phyloP scores from a whole-genome alignment of 1,139 yeast genomes.

The Hyphopichia buzzinii region DNA sequence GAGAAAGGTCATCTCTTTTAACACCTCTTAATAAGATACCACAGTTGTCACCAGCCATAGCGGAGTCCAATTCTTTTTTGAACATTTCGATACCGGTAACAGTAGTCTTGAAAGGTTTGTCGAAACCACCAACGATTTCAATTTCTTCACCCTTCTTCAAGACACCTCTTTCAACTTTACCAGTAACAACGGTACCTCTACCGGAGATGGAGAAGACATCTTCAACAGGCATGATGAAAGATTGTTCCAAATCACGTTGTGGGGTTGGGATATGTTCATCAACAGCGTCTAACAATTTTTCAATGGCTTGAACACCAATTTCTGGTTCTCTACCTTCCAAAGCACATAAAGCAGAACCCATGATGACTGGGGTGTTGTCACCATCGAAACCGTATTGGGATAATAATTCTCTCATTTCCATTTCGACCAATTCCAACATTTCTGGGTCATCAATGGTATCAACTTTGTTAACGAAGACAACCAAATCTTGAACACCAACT shows the following conservation, averaged over 20 bases:
- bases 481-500: slow-evolving; percentile 97
- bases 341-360: slow-evolving; percentile 99
- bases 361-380: slow-evolving; percentile 94
- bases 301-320: slow-evolving; percentile 85
- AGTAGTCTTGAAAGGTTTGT: slow-evolving; percentile 84
- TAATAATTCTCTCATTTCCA: slow-evolving; percentile 99
- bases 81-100: slow-evolving; percentile 99
- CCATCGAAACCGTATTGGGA: slow-evolving; percentile 94
- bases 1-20: slow-evolving; percentile 92
- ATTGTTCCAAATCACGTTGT: slow-evolving; percentile 90
- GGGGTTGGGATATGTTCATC: slow-evolving; percentile 97
- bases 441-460: slow-evolving; percentile 98
- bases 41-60: slow-evolving; percentile 99
- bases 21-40: slow-evolving; percentile 97
- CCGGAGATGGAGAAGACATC: slow-evolving; percentile 98
- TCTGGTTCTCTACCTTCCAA: slow-evolving; percentile 85
- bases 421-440: slow-evolving; percentile 98
- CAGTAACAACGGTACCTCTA: slow-evolving; percentile 99
- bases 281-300: slow-evolving; percentile 83
- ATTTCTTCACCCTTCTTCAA: slow-evolving; percentile 98
- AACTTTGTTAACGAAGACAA: slow-evolving; percentile 96
- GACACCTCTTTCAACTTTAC: slow-evolving; percentile 97
- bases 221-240: slow-evolving; percentile 96
- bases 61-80: slow-evolving; percentile 96
- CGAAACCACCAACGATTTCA: slow-evolving; percentile 91